A percentile compares a stretch with the other conserved stretches of the same genome.
Conservation (phyloP, 2,329 filamentous ascomycete species). For the Penicillium sp. region DNA sequence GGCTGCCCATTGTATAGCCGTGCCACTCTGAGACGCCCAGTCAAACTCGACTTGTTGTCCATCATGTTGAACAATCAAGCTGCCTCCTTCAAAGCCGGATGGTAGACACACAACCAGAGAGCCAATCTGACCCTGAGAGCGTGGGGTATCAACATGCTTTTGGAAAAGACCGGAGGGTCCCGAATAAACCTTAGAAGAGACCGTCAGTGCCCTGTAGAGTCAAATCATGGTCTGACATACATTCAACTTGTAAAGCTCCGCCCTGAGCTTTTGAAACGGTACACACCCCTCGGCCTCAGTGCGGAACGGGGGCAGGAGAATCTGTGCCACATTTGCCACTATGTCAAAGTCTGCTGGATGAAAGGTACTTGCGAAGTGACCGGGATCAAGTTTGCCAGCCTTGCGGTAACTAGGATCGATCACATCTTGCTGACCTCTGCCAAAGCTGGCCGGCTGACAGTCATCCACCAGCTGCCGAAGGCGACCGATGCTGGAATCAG, state of each 20-base stretch:
- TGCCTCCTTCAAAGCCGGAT: conserved; percentile 33
- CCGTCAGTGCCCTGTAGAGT: no score
- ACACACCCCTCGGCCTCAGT: background rate
- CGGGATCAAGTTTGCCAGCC: conserved; percentile 50
- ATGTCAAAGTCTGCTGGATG: conserved; percentile 53
- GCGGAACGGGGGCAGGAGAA: conserved; percentile 41
- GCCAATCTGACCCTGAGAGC: conserved; percentile 50
- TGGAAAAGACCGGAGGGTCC: conserved; percentile 52
- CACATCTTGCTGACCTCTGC: conserved; percentile 46
- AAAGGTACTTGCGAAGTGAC: conserved; percentile 51
- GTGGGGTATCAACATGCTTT: conserved; percentile 55
- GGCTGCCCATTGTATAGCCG: conserved; percentile 36
- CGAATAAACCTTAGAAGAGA: no score
- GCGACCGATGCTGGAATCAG: background rate
- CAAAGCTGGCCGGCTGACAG: conserved; percentile 51
- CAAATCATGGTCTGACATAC: no score
- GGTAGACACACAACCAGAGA: conserved; percentile 55
- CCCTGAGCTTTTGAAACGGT: conserved; percentile 33
- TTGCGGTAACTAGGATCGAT: conserved; percentile 54
- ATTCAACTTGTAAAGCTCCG: conserved; percentile 60
- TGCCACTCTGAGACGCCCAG: conserved; percentile 24
- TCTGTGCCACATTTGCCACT: conserved; percentile 49
- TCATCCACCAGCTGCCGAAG: conserved; percentile 28
- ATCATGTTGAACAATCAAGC: conserved; percentile 34
- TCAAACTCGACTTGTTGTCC: conserved; percentile 27